Evolutionary conservation across 139 green algal genomes (phyloP), one percentile per base, ranked within the genome.

Genomic region (Nannochloris sp.): DNA sequence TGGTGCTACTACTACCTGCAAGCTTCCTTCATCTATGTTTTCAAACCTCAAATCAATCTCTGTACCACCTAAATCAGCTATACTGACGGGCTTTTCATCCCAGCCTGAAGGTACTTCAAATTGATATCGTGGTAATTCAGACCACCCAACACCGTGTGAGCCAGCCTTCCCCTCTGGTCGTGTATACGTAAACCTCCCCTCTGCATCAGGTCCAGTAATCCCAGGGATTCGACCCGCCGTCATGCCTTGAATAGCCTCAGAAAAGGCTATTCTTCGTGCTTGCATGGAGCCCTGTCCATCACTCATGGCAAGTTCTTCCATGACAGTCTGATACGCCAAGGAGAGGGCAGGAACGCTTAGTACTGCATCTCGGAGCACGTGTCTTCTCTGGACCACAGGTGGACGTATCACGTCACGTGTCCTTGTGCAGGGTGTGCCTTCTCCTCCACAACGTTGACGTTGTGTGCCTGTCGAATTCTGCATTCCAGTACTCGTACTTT

Each of bases 21-120:
- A 46, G 1, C 78, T 75, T 17, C 91, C 92, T 62, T 89, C 55
- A 0, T 86, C 79, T 12, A 62, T 61, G 63, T 60, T 70, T 17
- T 17, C 48, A 61, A 55, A 70, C 2, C 63, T 56, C 26, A 70
- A 20, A 76, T 96, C 89, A 62, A 96, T 91, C 84, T 94, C 86
- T 30, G 90, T 95, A 25, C 92, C 90, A 8, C 87, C 92, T 23
- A 97, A 77, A 70, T 98, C 93, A 4, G 93, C 93, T 49, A 98
- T 98, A 12, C 81, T 93, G 20, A 97, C 92, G 2, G 93, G 88
- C 13, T 79, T 80, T 65, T 96, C 89, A 30, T 83, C 66, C 89
- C 89, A 96, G 17, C 79, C 79, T 3, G 71, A 44, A 0, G 84
- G 81, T 2, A 96, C 78, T 55, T 80, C 76, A 76, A 97, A 97